Evolutionary conservation across 192 early-diverging fungal species (phyloP), one percentile per base, ranked within the genome.

Genomic region (Coemansia sp.): DNA sequence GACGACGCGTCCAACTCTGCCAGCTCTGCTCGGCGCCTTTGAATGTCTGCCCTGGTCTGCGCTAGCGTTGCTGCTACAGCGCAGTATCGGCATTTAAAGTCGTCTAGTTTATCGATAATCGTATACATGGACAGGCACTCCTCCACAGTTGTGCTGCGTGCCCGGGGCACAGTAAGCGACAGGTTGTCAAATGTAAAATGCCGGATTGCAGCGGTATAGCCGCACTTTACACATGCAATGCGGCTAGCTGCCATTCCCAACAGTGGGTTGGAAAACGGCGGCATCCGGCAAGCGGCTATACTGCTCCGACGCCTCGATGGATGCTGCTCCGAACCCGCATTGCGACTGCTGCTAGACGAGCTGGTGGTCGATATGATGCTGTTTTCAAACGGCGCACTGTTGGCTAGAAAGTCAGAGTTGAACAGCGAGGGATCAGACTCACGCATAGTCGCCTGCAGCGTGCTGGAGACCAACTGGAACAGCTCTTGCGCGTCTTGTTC

Each of bases 121-220:
- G 87, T 89, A 59, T 91, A 92, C 35, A 81, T 66, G 20, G 80
- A 68, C 15, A 92, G 63, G 54, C 89, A 92, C 61, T 84, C 77
- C 60, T 92, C 89, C 32, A 92, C 67, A 6, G 85, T 88, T 37
- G 72, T 76, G 12, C 40, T 45, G 7, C 43, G 41, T 67, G 76
- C 83, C 64, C 76, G 70, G 5, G 90, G 90, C 19, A 90, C 83
- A 17, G 82, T 77, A 24, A 92, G 73, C 3, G 90, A 89, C 24
- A 92, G 71, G 46, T 90, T 90, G 56, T 90, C 90, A 73, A 92
- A 90, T 1, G 87, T 87, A 37, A 87, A 89, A 49, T 91, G 89
- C 31, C 89, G 86, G 43, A 91, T 91, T 2, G 89, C 89, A n/a
- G 88, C 89, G 1, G 87, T 90, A 47, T 92, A 89, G 14, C 86